phyloP scores from a whole-genome alignment of 2,329 filamentous ascomycete species.

The Cercospora sp. region DNA sequence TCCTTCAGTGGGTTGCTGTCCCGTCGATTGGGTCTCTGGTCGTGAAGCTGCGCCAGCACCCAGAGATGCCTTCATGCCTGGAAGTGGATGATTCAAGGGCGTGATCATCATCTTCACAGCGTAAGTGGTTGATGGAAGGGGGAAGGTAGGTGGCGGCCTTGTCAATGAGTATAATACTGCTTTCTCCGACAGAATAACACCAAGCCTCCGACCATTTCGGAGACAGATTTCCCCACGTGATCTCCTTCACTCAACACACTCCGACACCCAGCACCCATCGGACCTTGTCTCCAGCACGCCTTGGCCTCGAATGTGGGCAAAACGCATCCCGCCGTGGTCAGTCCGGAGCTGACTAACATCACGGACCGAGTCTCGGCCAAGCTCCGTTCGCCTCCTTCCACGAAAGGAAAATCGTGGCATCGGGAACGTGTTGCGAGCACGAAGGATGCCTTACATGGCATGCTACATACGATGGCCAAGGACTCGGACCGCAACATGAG shows the following conservation, averaged over 20 bases:
- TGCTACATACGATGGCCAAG: background rate
- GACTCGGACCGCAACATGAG: background rate
- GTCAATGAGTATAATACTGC: background rate
- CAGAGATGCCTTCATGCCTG: background rate
- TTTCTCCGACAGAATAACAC: background rate
- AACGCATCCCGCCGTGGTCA: background rate
- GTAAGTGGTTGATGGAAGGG: background rate
- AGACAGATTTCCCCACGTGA: background rate
- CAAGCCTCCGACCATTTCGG: background rate
- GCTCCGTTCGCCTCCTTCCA: background rate
- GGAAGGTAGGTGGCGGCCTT: background rate
- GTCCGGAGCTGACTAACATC: background rate
- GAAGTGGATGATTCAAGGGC: background rate
- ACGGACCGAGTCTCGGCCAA: background rate
- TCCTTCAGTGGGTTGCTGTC: background rate
- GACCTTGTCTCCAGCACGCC: background rate
- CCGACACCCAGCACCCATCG: background rate
- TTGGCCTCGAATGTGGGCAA: background rate
- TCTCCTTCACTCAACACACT: background rate
- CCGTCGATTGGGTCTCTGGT: background rate
- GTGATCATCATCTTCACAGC: background rate
- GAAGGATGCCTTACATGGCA: background rate
- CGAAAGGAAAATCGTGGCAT: background rate
- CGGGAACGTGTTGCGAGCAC: background rate
- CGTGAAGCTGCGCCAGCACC: background rate